These are phyloP conservation scores for Calonectria pseudoturangicola DNA, from an alignment of 2,329 filamentous ascomycete genomes.

Conservation along the genomic window DNA sequence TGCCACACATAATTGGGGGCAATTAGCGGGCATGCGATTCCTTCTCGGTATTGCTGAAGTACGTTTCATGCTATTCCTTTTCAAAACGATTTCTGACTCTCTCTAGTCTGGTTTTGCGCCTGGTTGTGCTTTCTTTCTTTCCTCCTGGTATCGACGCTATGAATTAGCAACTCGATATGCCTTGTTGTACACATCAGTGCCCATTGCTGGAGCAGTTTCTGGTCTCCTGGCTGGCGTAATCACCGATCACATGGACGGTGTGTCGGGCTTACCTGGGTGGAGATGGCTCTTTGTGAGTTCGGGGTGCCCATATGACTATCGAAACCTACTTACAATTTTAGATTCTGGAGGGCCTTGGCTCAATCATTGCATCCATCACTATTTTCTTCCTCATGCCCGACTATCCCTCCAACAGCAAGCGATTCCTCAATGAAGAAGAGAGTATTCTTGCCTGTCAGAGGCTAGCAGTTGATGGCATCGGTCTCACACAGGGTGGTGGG, in stretches of 20 bases:
- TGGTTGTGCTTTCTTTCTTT: constrained; percentile 10
- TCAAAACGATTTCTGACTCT: not conserved
- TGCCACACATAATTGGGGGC: not conserved
- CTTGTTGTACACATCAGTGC: constrained; percentile 1
- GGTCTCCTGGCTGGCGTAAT: constrained; percentile 13
- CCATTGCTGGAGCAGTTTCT: constrained; percentile 6
- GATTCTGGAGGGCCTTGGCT: constrained; percentile 1
- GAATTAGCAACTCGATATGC: constrained; percentile 13
- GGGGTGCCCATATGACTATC: too few relatives aligned
- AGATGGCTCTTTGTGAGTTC: constrained; percentile 10
- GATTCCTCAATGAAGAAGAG: constrained; percentile 1
- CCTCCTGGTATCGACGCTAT: constrained; percentile 16
- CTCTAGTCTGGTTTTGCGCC: not conserved
- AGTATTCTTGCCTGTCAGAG: constrained; percentile 6
- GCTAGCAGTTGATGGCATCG: constrained; percentile 1
- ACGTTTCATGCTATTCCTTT: not conserved
- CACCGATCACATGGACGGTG: constrained; percentile 15
- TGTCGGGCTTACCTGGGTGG: not conserved
- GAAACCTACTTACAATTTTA: not conserved
- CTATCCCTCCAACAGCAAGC: not conserved
- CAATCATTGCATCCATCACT: not conserved
- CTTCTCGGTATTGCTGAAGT: constrained; percentile 5
- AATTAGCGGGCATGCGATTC: constrained; percentile 8
- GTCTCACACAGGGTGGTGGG: not conserved
- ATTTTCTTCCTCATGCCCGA: constrained; percentile 16